Conservation (phyloP, 352 stramenopile species). For the Globisporangium yorkense region DNA sequence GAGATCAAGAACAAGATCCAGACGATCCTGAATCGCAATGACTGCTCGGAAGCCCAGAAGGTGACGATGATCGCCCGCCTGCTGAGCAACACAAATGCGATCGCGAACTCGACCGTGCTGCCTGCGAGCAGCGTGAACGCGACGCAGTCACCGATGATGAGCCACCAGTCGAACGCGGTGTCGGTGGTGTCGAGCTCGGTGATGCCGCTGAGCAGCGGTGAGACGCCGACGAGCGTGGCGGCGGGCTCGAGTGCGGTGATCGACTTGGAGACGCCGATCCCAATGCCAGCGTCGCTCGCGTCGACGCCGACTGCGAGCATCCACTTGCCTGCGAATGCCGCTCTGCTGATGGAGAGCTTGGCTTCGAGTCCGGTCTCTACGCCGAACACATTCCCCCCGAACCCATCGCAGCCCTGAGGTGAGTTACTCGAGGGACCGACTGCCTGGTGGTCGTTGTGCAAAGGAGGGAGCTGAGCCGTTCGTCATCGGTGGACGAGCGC, state of each 20-base stretch:
- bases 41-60: slow-evolving; percentile 86
- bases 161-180: slow-evolving; percentile 8
- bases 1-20: slow-evolving; percentile 91
- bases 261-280: slow-evolving; percentile 41
- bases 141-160: slow-evolving; percentile 1
- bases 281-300: slow-evolving; percentile 34
- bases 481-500: no score
- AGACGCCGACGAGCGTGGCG: slow-evolving; percentile 17
- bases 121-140: neutral
- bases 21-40: slow-evolving; percentile 73
- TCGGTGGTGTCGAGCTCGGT: slow-evolving; percentile 10
- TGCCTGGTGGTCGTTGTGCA: no score
- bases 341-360: slow-evolving; percentile 20
- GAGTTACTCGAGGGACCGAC: neutral
- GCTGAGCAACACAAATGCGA: slow-evolving; percentile 82
- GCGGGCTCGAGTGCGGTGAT: slow-evolving; percentile 26
- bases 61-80: slow-evolving; percentile 84
- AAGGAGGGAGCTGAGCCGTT: neutral
- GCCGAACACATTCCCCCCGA: slow-evolving; percentile 9
- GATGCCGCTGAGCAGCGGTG: slow-evolving; percentile 18
- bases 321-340: neutral
- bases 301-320: slow-evolving; percentile 11
- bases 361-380: slow-evolving; percentile 15
- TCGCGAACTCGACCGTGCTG: slow-evolving; percentile 38
- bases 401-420: slow-evolving; percentile 4